Conservation (phyloP, 176 grass and related monocot genomes). For the Phoenix dactylifera region DNA sequence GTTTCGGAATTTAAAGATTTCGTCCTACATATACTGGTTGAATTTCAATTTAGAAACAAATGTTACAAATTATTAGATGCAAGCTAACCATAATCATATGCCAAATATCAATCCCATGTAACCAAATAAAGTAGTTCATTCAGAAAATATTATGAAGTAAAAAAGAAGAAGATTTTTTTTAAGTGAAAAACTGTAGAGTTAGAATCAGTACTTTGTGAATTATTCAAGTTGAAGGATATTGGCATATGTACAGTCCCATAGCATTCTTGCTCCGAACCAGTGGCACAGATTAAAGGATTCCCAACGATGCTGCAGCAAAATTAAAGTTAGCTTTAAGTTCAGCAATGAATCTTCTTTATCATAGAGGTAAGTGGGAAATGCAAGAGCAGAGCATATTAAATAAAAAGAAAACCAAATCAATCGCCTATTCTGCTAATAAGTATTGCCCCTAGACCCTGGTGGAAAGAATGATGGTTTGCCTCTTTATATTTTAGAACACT, state of each 20-base stretch:
- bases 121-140: not conserved
- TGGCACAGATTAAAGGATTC: constrained; percentile 75
- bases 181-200: not conserved
- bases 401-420: too few relatives aligned
- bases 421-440: too few relatives aligned
- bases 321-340: not conserved
- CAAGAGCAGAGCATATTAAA: too few relatives aligned
- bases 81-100: not conserved
- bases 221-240: constrained; percentile 56
- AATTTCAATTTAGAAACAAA: not conserved
- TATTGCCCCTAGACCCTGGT: too few relatives aligned
- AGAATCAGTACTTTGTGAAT: constrained; percentile 53
- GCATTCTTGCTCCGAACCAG: constrained; percentile 50
- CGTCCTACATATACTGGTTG: not conserved
- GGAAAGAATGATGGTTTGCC: too few relatives aligned
- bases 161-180: not conserved
- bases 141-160: not conserved
- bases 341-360: not conserved
- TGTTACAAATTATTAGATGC: not conserved
- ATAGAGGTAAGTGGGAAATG: too few relatives aligned
- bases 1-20: too few relatives aligned
- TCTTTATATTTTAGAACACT: too few relatives aligned
- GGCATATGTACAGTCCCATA: constrained; percentile 62
- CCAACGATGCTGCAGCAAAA: constrained; percentile 60
- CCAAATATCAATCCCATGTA: too few relatives aligned